Evolutionary conservation across 345 rosid genomes (phyloP), one percentile per base, ranked within the genome.

Genomic region (Clausena lansium): DNA sequence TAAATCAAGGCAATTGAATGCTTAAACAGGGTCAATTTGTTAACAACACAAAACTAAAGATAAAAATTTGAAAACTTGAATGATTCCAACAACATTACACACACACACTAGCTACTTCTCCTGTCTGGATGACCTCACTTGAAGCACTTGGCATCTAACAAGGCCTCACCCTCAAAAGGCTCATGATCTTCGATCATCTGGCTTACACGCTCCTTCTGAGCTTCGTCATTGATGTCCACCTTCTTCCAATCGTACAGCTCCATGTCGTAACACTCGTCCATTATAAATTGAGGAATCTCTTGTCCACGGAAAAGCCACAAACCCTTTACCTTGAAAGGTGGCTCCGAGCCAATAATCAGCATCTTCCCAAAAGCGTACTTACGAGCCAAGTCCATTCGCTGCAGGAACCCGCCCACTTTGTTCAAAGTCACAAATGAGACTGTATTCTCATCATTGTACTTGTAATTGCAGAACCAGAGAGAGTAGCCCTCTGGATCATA

Each of bases 131-230:
- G 4, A 7, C 22, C 36, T 85, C 90, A 96, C 88, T 92, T 96
- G 78, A 96, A 96, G 97, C 99, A 96, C 84, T 96, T 96, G 83
- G 98, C 99, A 84, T 96, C 99, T 89, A 94, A 80, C 24, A 96
- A 92, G 54, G 92, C 68, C 82, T 96, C 97, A 4, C 99, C 99
- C 85, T 96, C 98, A 6, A 96, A 96, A 28, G 98, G 98, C 81
- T 96, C 99, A 0, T 45, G 68, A 57, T 96, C 98, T 86, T 96
- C 99, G 2, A 94, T 96, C 97, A 96, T 94, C 92, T 94, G 97
- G 74, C 71, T 96, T 38, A 85, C 99, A 2, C 95, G 93, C 81
- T 94, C 99, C 87, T 91, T 96, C 82, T 96, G 99, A 0, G 86
- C 91, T 83, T 94, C 97, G 14, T 92, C 98, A 0, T 86, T 81